Evolutionary conservation across 176 grass and related monocot genomes (phyloP), one percentile per base, ranked within the genome.

Genomic region (Hsuehochloa calcarea): DNA sequence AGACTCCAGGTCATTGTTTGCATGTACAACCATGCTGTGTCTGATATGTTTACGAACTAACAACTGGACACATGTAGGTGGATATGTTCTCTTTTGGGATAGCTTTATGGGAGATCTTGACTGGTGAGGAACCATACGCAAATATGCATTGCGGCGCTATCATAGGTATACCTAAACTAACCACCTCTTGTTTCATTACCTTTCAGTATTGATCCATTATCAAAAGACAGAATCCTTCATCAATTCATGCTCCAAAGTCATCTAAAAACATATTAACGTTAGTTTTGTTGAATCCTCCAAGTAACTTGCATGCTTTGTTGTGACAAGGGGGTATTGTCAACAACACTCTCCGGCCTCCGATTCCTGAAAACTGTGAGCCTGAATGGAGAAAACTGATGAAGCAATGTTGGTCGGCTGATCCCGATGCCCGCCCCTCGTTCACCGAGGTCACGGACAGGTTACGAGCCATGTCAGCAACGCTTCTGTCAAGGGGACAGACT

Each of bases 11-110:
- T 74, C 52, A 25, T 72, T 49, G 27, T 45, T 79, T 84, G 40
- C 66, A 25, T 63, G 47, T 61, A 60, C 47, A 55, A 54, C 12
- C 20, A 73, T 82, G 23, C 0, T 72, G 20, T 25, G 20, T 17
- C 27, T 75, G n/a, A 85, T 58, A 65, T 62, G 40, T 68, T 68
- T 51, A 63, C 31, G 44, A 29, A 31, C 56, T 50, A 60, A 46
- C 10, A 35, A 65, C 5, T n/a, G 44, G 52, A 19, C 25, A 51
- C 59, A 74, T 68, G 65, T 72, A 99, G 96, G 91, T 99, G 65
- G 96, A 99, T 70, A 93, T 99, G 15, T 99, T 96, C 90, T 99
- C 96, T 49, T 99, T 96, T 25, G 96, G 96, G 19, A 99, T 99
- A 78, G 91, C 75, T 70, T 85, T 99, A 64, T 99, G 96, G 96